phyloP scores from a whole-genome alignment of 306 rosid species.

The Cajanus cajan region DNA sequence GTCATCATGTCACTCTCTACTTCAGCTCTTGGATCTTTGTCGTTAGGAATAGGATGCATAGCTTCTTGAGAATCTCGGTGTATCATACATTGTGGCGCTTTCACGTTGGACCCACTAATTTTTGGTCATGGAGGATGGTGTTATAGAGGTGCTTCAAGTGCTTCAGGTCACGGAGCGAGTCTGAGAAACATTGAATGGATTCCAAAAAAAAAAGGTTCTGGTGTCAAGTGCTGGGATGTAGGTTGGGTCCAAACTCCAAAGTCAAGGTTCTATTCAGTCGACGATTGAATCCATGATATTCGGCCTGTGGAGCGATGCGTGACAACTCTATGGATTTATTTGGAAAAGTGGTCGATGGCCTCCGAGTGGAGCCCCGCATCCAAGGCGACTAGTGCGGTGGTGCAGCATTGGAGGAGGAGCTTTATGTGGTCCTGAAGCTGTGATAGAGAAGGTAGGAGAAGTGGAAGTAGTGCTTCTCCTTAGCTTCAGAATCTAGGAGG shows the following conservation, averaged over 20 bases:
- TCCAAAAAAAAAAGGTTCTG: slow-evolving; percentile 67
- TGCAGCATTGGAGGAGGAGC: slow-evolving; percentile 76
- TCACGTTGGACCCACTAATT: slow-evolving; percentile 84
- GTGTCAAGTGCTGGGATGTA: slow-evolving; percentile 81
- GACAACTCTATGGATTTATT: slow-evolving; percentile 72
- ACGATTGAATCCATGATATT: slow-evolving; percentile 77
- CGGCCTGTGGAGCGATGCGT: slow-evolving; percentile 65
- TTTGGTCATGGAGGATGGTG: slow-evolving; percentile 75
- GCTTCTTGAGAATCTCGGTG: slow-evolving; percentile 70
- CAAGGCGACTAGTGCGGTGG: slow-evolving; percentile 83
- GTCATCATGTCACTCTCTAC: slow-evolving; percentile 66
- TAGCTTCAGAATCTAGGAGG: too few relatives aligned
- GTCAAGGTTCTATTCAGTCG: slow-evolving; percentile 80
- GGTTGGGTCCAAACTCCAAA: slow-evolving; percentile 62
- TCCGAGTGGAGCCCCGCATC: slow-evolving; percentile 85
- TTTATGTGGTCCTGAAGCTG: too few relatives aligned
- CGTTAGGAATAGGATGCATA: slow-evolving; percentile 57
- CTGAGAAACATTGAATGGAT: slow-evolving; percentile 67
- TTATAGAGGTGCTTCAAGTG: slow-evolving; percentile 84
- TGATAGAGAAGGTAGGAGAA: too few relatives aligned
- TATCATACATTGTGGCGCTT: slow-evolving; percentile 69
- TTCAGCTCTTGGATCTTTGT: slow-evolving; percentile 63
- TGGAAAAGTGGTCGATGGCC: slow-evolving; percentile 85
- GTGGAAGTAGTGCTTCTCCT: too few relatives aligned
- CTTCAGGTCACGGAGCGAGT: slow-evolving; percentile 80